These are phyloP conservation scores for Toxoplasma gondii DNA, from an alignment of 169 alveolate genomes.

Conservation along the genomic window DNA sequence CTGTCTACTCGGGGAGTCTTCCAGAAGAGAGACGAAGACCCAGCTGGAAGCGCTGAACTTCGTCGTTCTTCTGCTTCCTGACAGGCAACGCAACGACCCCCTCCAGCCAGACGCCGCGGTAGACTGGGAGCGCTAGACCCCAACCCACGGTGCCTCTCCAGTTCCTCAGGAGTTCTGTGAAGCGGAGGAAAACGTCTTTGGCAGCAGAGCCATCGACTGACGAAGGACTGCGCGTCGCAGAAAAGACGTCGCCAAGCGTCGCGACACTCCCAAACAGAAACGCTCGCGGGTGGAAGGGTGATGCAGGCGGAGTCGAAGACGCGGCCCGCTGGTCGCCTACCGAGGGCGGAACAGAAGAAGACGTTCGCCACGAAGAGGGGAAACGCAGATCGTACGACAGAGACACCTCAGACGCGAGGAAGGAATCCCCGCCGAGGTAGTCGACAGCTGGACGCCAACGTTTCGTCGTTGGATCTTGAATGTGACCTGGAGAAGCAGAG, in stretches of 20 bases:
- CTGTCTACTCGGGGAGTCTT: background rate
- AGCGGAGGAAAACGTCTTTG: background rate
- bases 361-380: background rate
- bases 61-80: background rate
- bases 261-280: slow-evolving; percentile 22
- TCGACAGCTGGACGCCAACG: slow-evolving; percentile 24
- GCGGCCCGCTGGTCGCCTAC: background rate
- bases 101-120: slow-evolving; percentile 25
- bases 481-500: background rate
- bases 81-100: slow-evolving; percentile 20
- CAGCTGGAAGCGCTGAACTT: slow-evolving; percentile 7
- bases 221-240: background rate
- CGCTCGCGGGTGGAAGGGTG: slow-evolving; percentile 31
- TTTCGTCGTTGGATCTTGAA: slow-evolving; percentile 9
- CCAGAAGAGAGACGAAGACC: slow-evolving; percentile 27
- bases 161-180: background rate
- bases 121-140: slow-evolving; percentile 38
- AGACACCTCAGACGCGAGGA: slow-evolving; percentile 26
- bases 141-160: slow-evolving; percentile 28
- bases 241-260: slow-evolving; percentile 29
- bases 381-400: slow-evolving; percentile 29
- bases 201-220: no score
- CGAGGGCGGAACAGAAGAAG: slow-evolving; percentile 4
- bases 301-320: background rate
- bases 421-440: slow-evolving; percentile 26